Evolutionary conservation across 495 filamentous ascomycete species (phyloP).

Genomic region (Recurvomyces mirabilis): DNA sequence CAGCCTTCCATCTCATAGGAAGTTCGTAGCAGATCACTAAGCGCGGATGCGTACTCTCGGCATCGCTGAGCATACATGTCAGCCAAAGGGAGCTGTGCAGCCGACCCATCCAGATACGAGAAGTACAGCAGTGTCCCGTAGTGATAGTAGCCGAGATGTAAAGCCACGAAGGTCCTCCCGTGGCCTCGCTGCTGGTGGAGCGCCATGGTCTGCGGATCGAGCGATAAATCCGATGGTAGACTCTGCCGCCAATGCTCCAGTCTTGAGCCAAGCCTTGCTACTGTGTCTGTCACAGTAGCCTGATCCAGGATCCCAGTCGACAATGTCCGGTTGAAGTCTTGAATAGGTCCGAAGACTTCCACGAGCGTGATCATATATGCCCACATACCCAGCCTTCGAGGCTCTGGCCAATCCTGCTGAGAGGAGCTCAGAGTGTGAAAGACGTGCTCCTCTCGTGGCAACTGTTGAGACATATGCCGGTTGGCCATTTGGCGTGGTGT

Average conservation of each 20-base stretch:
- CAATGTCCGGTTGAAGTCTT: constrained; percentile 6
- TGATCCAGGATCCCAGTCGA: neutral
- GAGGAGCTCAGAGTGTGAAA: neutral
- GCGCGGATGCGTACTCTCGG: constrained; percentile 27
- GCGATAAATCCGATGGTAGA: constrained; percentile 13
- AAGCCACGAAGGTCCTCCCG: constrained; percentile 32
- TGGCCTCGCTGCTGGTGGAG: constrained; percentile 27
- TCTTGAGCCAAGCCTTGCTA: neutral
- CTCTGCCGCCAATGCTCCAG: constrained; percentile 3
- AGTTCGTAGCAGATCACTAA: constrained; percentile 32
- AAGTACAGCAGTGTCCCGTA: constrained; percentile 36
- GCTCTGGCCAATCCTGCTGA: neutral
- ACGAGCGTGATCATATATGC: constrained; percentile 16
- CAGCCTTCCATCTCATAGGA: constrained; percentile 27
- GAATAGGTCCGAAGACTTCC: constrained; percentile 12
- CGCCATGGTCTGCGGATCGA: constrained; percentile 29
- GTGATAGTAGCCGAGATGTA: constrained; percentile 36
- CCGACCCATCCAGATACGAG: constrained; percentile 31
- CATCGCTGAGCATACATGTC: constrained; percentile 29
- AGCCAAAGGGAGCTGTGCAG: constrained; percentile 6
- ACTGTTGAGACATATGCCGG: neutral
- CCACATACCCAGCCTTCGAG: constrained; percentile 5
- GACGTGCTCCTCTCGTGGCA: constrained; percentile 9
- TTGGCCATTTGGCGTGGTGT: constrained; percentile 25
- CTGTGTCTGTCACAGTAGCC: neutral